A percentile compares a stretch with the other conserved stretches of the same genome.
Evolutionary conservation across 73 alveolate species (phyloP).

Genomic region (Tetrahymena malaccensis): DNA sequence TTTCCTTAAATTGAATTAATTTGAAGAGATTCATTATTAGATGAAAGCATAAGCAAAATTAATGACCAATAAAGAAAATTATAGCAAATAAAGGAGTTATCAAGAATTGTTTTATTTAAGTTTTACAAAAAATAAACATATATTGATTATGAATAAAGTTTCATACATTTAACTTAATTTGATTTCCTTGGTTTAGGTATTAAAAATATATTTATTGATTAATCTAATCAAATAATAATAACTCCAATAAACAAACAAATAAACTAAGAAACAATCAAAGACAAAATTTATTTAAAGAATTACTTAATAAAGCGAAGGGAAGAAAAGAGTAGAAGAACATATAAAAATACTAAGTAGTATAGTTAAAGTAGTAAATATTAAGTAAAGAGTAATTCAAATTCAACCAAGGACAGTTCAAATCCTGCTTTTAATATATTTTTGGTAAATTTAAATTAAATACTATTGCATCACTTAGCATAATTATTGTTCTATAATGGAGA

Average conservation of each 20-base stretch:
- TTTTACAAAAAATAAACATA: no score
- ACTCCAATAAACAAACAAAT: background rate
- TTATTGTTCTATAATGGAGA: background rate
- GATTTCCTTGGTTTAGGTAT: background rate
- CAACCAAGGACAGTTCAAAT: background rate
- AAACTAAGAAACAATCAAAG: background rate
- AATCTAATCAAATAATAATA: background rate
- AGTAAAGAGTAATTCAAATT: background rate
- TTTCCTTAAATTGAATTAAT: background rate
- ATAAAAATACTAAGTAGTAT: background rate
- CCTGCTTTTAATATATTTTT: background rate
- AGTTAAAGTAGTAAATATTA: background rate
- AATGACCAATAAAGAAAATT: background rate
- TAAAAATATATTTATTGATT: no score
- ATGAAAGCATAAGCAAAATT: no score
- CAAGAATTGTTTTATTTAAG: background rate
- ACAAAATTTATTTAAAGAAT: background rate
- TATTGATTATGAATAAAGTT: no score
- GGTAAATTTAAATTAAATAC: background rate
- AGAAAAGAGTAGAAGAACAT: background rate
- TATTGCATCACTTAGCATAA: background rate
- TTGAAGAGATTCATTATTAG: background rate
- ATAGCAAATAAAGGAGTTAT: background rate
- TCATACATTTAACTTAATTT: no score
- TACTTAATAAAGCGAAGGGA: background rate